phyloP scores from a whole-genome alignment of 805 yeast genomes.

The Lachancea sp. region DNA sequence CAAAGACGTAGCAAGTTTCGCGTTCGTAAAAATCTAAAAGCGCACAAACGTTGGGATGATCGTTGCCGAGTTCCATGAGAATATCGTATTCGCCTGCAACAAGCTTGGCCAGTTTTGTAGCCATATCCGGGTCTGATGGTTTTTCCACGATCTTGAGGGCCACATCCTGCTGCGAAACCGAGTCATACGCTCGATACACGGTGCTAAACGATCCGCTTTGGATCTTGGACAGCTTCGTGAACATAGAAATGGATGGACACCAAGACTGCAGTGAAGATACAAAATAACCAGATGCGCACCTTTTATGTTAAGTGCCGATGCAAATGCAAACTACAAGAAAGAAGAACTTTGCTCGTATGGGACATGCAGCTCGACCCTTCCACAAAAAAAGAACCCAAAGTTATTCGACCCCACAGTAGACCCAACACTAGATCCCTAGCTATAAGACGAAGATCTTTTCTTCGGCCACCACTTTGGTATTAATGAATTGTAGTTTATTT shows the following conservation, averaged over 20 bases:
- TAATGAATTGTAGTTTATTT: too few species aligned
- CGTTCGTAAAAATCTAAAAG: conserved; percentile 54
- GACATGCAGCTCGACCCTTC: too few species aligned
- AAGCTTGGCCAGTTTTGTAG: conserved; percentile 9
- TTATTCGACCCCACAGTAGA: too few species aligned
- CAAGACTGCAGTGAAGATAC: background rate
- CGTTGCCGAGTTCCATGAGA: conserved; percentile 36
- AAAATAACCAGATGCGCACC: too few species aligned
- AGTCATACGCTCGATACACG: conserved; percentile 27
- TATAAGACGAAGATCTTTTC: too few species aligned
- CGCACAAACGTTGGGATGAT: conserved; percentile 50
- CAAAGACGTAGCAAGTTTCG: conserved; percentile 44
- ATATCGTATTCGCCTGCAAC: conserved; percentile 28
- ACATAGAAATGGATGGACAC: conserved; percentile 1
- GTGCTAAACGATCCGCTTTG: conserved; percentile 32
- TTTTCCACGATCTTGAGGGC: conserved; percentile 28
- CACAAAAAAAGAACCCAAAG: too few species aligned
- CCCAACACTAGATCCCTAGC: too few species aligned
- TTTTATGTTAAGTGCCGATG: too few species aligned
- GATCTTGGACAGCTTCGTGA: conserved; percentile 9
- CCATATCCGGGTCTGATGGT: conserved; percentile 11
- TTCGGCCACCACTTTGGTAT: too few species aligned
- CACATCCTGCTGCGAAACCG: conserved; percentile 18
- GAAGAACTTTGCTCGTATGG: too few species aligned
- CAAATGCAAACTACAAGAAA: too few species aligned